Conservation (phyloP, 164 flowering plant genomes). For the Dillenia turbinata region DNA sequence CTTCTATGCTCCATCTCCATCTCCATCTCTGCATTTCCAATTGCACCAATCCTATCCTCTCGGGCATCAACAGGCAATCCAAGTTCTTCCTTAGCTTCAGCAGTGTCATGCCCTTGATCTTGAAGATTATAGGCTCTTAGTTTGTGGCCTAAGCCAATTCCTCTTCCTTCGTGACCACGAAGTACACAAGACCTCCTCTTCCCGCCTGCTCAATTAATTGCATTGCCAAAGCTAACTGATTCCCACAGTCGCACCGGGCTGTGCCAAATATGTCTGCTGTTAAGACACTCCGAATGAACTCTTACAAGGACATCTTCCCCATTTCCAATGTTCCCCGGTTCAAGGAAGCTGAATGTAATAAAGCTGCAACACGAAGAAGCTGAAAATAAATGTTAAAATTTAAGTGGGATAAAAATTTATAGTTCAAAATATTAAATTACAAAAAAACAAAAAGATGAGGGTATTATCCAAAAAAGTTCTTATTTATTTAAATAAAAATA, state of each 20-base stretch:
- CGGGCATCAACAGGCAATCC: constrained; percentile 86
- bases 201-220: constrained; percentile 70
- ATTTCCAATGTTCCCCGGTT: constrained; percentile 70
- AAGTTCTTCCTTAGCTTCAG: constrained; percentile 84
- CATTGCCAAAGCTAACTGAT: constrained; percentile 83
- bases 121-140: constrained; percentile 87
- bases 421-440: too few relatives aligned
- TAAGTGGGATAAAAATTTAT: too few relatives aligned
- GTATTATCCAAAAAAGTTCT: too few relatives aligned
- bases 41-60: constrained; percentile 93
- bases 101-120: constrained; percentile 93
- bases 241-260: constrained; percentile 85
- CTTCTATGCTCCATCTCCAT: too few relatives aligned
- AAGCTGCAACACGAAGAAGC: neutral
- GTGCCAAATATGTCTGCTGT: constrained; percentile 92
- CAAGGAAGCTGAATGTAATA: neutral
- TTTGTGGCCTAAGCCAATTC: constrained; percentile 88
- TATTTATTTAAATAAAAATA: too few relatives aligned
- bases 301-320: constrained; percentile 86
- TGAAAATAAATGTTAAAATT: too few relatives aligned
- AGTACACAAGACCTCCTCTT: constrained; percentile 78
- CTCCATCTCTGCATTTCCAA: too few relatives aligned
- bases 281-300: constrained; percentile 93
- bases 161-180: constrained; percentile 93
- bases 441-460: too few relatives aligned